Evolutionary conservation across 2,329 filamentous ascomycete genomes (phyloP).

Genomic region (Scedosporium dehoogii): DNA sequence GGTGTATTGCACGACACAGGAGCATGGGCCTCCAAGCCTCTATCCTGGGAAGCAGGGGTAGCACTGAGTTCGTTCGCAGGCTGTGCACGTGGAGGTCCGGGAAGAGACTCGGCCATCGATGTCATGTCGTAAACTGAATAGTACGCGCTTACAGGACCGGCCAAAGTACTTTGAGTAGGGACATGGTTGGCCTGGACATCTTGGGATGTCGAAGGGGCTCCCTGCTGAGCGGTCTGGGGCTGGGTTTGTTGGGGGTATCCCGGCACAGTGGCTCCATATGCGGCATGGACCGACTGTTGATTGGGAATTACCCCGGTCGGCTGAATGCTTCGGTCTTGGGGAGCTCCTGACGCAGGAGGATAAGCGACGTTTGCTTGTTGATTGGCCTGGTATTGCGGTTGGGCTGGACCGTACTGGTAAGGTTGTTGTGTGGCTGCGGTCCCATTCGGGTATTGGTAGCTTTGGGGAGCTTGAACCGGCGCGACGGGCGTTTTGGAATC

Average conservation of each 20-base stretch:
- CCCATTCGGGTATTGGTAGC: neutral
- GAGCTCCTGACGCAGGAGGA: neutral
- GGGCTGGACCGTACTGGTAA: neutral
- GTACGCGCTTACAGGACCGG: too few species aligned
- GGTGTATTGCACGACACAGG: neutral
- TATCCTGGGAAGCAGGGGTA: neutral
- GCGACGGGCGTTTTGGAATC: neutral
- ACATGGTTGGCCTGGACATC: neutral
- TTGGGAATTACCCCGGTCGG: neutral
- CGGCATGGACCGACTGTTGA: neutral
- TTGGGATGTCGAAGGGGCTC: neutral
- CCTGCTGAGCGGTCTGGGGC: neutral
- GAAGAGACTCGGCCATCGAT: slow-evolving; percentile 6
- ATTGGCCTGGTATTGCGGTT: neutral
- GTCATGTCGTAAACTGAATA: slow-evolving; percentile 6
- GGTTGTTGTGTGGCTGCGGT: neutral
- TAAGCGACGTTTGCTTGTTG: neutral
- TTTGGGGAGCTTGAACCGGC: neutral
- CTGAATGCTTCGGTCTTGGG: neutral
- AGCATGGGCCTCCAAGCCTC: neutral
- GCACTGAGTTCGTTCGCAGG: neutral
- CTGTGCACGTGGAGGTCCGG: neutral
- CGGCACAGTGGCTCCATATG: neutral
- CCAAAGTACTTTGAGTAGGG: neutral
- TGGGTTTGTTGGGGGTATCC: neutral